These are phyloP conservation scores for Tylopilus cervinicoccineus DNA, from an alignment of 768 basidiomycete species.

Conservation along the genomic window DNA sequence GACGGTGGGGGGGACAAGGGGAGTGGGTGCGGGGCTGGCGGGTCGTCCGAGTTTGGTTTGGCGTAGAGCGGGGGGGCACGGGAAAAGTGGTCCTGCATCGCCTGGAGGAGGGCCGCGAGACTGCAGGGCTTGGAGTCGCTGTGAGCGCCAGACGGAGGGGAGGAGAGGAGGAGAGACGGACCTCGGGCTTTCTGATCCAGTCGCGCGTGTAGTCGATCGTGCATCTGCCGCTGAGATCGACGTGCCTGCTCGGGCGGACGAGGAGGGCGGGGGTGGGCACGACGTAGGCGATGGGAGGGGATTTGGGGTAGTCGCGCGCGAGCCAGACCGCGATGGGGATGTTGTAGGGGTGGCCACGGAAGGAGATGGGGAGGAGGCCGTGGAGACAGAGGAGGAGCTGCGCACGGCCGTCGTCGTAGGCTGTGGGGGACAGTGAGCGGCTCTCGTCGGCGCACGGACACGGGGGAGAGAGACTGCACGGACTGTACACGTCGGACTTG, in stretches of 20 bases:
- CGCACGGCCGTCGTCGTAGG: slow-evolving; percentile 91
- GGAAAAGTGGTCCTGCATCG: slow-evolving; percentile 81
- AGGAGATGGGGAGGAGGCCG: slow-evolving; percentile 86
- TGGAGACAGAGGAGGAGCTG: slow-evolving; percentile 89
- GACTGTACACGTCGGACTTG: slow-evolving; percentile 79
- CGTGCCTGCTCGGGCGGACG: slow-evolving; percentile 65
- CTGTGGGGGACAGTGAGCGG: slow-evolving; percentile 37
- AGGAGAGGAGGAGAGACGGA: slow-evolving; percentile 9
- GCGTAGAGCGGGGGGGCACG: slow-evolving; percentile 86
- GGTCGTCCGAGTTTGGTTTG: slow-evolving; percentile 49
- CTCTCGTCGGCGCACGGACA: too few species aligned
- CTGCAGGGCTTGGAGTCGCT: slow-evolving; percentile 58
- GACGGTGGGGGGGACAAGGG: slow-evolving; percentile 19
- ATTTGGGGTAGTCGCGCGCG: slow-evolving; percentile 80
- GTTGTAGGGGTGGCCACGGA: slow-evolving; percentile 76
- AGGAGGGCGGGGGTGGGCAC: slow-evolving; percentile 91
- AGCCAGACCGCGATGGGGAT: slow-evolving; percentile 93
- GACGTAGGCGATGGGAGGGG: slow-evolving; percentile 85
- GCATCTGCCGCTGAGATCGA: slow-evolving; percentile 81
- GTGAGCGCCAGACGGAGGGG: slow-evolving; percentile 5
- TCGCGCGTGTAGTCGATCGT: slow-evolving; percentile 62
- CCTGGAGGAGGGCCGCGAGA: slow-evolving; percentile 67
- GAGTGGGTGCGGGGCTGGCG: slow-evolving; percentile 21
- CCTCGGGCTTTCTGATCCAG: slow-evolving; percentile 80
- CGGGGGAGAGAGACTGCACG: slow-evolving; percentile 15